A percentile compares a stretch with the other conserved stretches of the same genome.
Conservation (phyloP, 345 rosid species). For the Sonneratia alba region DNA sequence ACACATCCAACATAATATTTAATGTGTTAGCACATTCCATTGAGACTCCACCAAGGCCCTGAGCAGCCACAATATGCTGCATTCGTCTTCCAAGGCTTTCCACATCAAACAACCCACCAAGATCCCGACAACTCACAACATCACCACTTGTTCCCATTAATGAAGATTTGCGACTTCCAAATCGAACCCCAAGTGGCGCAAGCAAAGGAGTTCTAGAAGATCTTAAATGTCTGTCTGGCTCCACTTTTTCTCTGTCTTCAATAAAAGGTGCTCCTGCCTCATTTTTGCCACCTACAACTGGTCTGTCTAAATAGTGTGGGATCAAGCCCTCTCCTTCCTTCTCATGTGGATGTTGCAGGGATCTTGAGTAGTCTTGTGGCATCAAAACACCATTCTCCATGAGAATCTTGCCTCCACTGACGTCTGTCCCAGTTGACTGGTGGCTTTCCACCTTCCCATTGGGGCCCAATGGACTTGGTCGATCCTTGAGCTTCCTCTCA, state of each 20-base stretch:
- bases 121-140: conserved; percentile 45
- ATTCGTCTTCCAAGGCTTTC: conserved; percentile 66
- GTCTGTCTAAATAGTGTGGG: conserved; percentile 29
- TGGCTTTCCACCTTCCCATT: conserved; percentile 72
- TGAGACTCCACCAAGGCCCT: conserved; percentile 82
- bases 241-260: conserved; percentile 50
- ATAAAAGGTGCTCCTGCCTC: conserved; percentile 24
- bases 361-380: conserved; percentile 57
- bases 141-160: conserved; percentile 30
- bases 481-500: conserved; percentile 56
- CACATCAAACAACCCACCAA: conserved; percentile 50
- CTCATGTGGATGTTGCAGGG: conserved; percentile 39
- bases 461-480: conserved; percentile 76
- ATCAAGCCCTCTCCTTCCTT: conserved; percentile 34
- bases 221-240: conserved; percentile 26
- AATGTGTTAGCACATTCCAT: conserved; percentile 63
- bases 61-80: conserved; percentile 67
- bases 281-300: conserved; percentile 26
- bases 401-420: conserved; percentile 27
- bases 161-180: conserved; percentile 44
- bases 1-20: conserved; percentile 59
- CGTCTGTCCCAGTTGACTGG: conserved; percentile 46
- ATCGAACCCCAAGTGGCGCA: conserved; percentile 79
- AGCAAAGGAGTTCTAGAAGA: conserved; percentile 41
- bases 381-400: conserved; percentile 59